phyloP scores from a whole-genome alignment of 2,329 filamentous ascomycete species.

The Pyrenochaeta sp. region DNA sequence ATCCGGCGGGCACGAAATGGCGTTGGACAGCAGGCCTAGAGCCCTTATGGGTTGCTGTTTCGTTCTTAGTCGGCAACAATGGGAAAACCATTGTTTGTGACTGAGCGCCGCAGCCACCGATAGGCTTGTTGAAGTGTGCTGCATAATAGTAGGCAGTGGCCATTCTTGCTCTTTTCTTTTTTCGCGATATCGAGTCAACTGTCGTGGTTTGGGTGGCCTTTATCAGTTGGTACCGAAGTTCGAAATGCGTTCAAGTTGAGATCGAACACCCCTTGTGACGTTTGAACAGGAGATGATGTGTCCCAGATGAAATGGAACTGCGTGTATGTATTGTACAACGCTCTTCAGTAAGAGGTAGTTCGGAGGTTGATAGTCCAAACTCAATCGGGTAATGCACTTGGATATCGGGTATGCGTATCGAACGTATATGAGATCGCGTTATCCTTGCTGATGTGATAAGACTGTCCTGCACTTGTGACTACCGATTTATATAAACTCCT shows the following conservation, averaged over 20 bases:
- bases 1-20: slow-evolving; percentile 2
- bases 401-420: slow-evolving; percentile 13
- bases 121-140: slow-evolving; percentile 27
- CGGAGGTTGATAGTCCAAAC: slow-evolving; percentile 7
- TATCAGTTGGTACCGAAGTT: neutral
- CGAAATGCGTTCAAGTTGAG: neutral
- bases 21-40: slow-evolving; percentile 7
- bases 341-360: slow-evolving; percentile 7
- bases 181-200: neutral
- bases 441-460: slow-evolving; percentile 3
- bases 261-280: neutral
- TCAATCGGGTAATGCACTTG: slow-evolving; percentile 24
- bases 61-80: slow-evolving; percentile 11
- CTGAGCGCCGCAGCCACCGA: neutral
- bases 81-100: slow-evolving; percentile 6
- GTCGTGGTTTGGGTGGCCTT: neutral
- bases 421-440: slow-evolving; percentile 4
- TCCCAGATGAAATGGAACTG: neutral
- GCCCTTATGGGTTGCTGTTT: slow-evolving; percentile 9
- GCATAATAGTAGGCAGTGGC: slow-evolving; percentile 30
- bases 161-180: slow-evolving; percentile 11
- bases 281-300: neutral
- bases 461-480: neutral
- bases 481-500: slow-evolving; percentile 1
- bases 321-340: neutral